Conservation (phyloP, 768 basidiomycete species). For the Sarcomyxa edulis region DNA sequence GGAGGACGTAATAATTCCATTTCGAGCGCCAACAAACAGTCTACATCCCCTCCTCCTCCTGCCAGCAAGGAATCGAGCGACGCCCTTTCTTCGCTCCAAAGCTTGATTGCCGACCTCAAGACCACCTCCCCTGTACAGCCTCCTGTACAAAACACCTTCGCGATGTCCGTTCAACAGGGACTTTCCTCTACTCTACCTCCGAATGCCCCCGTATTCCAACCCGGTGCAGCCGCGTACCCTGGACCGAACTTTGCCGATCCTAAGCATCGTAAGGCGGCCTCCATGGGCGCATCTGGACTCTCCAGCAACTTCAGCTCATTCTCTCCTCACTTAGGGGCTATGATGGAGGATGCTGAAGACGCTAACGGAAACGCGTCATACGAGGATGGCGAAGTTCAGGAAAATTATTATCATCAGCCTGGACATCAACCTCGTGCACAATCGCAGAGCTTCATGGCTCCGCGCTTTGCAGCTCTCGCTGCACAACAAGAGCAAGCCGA, state of each 20-base stretch:
- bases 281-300: conserved; percentile 55
- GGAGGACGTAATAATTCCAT: conserved; percentile 38
- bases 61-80: conserved; percentile 65
- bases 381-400: conserved; percentile 80
- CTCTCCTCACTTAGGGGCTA: conserved; percentile 75
- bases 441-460: conserved; percentile 82
- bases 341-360: conserved; percentile 81
- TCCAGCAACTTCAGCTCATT: conserved; percentile 65
- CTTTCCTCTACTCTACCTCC: conserved; percentile 46
- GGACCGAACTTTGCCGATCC: conserved; percentile 43
- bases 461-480: conserved; percentile 80
- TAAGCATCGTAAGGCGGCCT: conserved; percentile 80
- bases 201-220: conserved; percentile 74
- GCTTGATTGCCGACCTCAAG: conserved; percentile 92
- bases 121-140: conserved; percentile 64
- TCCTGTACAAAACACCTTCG: conserved; percentile 32
- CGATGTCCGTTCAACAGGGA: conserved; percentile 39
- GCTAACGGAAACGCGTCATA: conserved; percentile 34
- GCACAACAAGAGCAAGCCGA: conserved; percentile 68
- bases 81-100: conserved; percentile 83
- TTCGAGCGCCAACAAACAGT: conserved; percentile 43
- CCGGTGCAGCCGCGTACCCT: conserved; percentile 55
- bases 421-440: conserved; percentile 70
- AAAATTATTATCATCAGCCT: conserved; percentile 43
- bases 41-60: conserved; percentile 41